A percentile compares a stretch with the other conserved stretches of the same genome.
These are phyloP conservation scores for Entomophthora muscae DNA, from an alignment of 371 early-diverging fungal species.

Conservation along the genomic window DNA sequence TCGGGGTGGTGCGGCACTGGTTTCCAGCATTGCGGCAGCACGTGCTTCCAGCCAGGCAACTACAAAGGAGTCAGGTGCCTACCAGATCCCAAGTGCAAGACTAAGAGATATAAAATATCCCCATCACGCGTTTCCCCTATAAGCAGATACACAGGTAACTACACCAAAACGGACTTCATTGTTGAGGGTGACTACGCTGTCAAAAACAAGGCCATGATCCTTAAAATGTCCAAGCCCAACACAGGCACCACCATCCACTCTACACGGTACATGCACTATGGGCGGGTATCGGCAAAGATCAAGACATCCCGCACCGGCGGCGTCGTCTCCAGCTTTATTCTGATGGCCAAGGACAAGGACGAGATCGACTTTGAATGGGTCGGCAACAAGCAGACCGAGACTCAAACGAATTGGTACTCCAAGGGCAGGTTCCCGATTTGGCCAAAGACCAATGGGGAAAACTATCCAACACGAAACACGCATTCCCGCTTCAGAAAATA, in stretches of 20 bases:
- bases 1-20: slow-evolving; percentile 3
- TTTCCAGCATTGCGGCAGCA: background rate
- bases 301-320: slow-evolving; percentile 10
- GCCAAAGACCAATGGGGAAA: slow-evolving; percentile 11
- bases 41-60: background rate
- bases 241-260: background rate
- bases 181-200: slow-evolving; percentile 4
- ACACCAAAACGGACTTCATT: background rate
- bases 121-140: background rate
- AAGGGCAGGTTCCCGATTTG: slow-evolving; percentile 5
- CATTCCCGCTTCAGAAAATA: slow-evolving; percentile 24
- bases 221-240: slow-evolving; percentile 1
- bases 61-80: slow-evolving; percentile 1
- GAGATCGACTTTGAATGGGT: slow-evolving; percentile 22
- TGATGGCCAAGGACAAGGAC: slow-evolving; percentile 17
- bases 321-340: slow-evolving; percentile 19
- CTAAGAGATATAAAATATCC: background rate
- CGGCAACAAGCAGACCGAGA: slow-evolving; percentile 11
- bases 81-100: background rate
- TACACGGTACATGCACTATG: slow-evolving; percentile 8
- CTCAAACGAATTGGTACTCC: slow-evolving; percentile 15
- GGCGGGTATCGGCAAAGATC: background rate
- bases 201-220: background rate
- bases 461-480: slow-evolving; percentile 29
- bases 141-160: background rate